Base-by-base conservation (phyloP, 495 filamentous ascomycete species). In the Penicillium steckii region DNA sequence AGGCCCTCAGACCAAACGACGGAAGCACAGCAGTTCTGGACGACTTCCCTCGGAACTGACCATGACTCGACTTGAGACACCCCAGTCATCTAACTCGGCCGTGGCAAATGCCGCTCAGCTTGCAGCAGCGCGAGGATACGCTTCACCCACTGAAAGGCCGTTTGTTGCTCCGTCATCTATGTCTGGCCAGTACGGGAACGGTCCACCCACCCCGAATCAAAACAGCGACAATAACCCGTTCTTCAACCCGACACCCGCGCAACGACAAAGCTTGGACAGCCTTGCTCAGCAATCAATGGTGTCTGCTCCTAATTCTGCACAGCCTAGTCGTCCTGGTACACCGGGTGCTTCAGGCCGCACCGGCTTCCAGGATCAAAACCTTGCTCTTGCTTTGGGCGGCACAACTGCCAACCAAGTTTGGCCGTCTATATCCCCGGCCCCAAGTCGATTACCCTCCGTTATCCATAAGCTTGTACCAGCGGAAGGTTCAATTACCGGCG, bases 401-500 rank as follows among this genome's bases (percentile, higher is more conserved):
- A 70, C 53, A n/a, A 49, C 68, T 35, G 59, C 69, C 3, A 70
- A 61, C 10, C 65, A 69, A 15, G 60, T 73, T 37, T 76, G 73
- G 72, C 72, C 73, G 23, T 65, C 68, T 32, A 53, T 66, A 46
- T 73, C 60, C 40, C 73, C 58, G 46, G 55, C 80, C 55, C 63
- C 66, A n/a, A 71, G 62, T 35, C 61, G 74, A 6, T 44, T 77
- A 21, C 71, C 75, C 13, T 82, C 87, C 9, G 79, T 82, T 27
- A 89, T 91, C 18, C 80, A 84, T 60, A 91, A 90, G 62, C 68
- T 96, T 40, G 87, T 93, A 30, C 92, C 92, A 1, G 75, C 77
- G 27, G 87, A 95, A 66, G 93, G 92, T 9, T 88, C 91, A 8
- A 84, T 84, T 35, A 78, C 78, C 21, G 93, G 93, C 50, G 90